phyloP scores from a whole-genome alignment of 768 basidiomycete species.

The Butyriboletus loyo region DNA sequence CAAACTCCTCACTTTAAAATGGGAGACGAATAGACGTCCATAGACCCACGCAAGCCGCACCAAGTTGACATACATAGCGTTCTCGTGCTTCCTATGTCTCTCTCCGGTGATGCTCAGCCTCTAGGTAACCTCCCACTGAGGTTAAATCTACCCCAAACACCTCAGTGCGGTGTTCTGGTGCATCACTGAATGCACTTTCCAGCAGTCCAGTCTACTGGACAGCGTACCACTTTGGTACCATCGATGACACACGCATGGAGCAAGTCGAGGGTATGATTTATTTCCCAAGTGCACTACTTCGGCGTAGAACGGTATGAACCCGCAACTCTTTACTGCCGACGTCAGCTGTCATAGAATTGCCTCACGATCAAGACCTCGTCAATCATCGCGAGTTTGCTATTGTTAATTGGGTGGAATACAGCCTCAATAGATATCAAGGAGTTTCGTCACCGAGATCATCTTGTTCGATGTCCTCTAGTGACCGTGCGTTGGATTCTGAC shows the following conservation, averaged over 20 bases:
- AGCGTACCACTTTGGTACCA: constrained; percentile 87
- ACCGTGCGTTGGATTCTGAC: constrained; percentile 22
- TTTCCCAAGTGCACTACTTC: constrained; percentile 87
- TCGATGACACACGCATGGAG: constrained; percentile 77
- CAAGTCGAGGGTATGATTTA: constrained; percentile 99
- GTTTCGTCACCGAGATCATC: constrained; percentile 39
- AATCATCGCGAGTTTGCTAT: constrained; percentile 90
- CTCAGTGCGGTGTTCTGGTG: no score
- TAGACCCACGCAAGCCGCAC: no score
- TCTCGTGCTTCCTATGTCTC: no score
- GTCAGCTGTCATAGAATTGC: constrained; percentile 40
- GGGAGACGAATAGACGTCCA: no score
- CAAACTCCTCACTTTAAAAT: no score
- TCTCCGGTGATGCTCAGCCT: no score
- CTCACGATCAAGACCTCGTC: constrained; percentile 55
- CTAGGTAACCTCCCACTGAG: no score
- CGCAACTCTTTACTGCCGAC: constrained; percentile 40
- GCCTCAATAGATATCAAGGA: constrained; percentile 85
- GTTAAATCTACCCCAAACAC: no score
- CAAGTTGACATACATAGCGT: no score
- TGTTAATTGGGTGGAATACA: constrained; percentile 96
- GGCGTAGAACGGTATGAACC: constrained; percentile 59
- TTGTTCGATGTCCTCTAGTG: constrained; percentile 34
- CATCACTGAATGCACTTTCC: constrained; percentile 25
- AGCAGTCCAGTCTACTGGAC: constrained; percentile 93